These are phyloP conservation scores for Leccinellum luteum DNA, from an alignment of 768 basidiomycete species.

Conservation along the genomic window DNA sequence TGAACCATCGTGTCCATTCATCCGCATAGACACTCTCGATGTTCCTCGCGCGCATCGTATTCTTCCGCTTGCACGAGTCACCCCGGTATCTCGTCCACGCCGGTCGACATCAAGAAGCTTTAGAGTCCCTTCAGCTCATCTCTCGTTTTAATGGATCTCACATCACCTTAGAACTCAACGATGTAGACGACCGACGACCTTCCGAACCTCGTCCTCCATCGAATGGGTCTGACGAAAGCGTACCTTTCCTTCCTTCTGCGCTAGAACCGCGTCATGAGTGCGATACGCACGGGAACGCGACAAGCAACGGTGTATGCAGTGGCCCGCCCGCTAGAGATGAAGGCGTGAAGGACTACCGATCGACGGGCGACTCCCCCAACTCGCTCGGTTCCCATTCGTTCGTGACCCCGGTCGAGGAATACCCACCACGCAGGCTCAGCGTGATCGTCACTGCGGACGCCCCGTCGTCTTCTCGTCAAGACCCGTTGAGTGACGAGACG, in stretches of 20 bases:
- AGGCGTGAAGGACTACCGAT: conserved; percentile 25
- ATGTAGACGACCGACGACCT: conserved; percentile 54
- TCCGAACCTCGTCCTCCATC: conserved; percentile 17
- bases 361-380: conserved; percentile 30
- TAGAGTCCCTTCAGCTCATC: conserved; percentile 80
- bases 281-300: conserved; percentile 15
- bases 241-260: conserved; percentile 24
- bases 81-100: conserved; percentile 91
- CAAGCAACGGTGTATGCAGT: background rate
- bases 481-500: conserved; percentile 10
- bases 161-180: conserved; percentile 62
- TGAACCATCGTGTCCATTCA: conserved; percentile 5
- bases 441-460: conserved; percentile 30
- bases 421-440: conserved; percentile 22
- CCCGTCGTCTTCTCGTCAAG: conserved; percentile 14
- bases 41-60: conserved; percentile 82
- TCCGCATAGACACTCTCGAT: conserved; percentile 71
- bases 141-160: conserved; percentile 82
- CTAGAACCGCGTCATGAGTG: conserved; percentile 10
- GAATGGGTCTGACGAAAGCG: conserved; percentile 25
- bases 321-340: conserved; percentile 19
- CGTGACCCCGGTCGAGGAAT: conserved; percentile 25
- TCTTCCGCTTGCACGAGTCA: conserved; percentile 93
- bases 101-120: conserved; percentile 79
- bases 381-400: conserved; percentile 26